Conservation (phyloP, 208 protist species). For the Porcisia hertigi region DNA sequence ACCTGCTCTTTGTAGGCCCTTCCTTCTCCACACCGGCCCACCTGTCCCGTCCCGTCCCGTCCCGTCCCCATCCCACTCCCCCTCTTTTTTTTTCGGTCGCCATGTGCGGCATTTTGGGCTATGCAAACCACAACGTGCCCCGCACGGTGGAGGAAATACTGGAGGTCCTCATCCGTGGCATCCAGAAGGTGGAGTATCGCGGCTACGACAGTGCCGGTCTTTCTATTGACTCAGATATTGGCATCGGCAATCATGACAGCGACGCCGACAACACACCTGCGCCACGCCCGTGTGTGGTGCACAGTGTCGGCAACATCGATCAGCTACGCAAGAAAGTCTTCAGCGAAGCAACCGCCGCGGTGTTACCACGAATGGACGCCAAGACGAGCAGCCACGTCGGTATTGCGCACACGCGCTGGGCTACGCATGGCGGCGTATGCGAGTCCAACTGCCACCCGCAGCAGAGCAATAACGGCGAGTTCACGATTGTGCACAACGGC, state of each 20-base stretch:
- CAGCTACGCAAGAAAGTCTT: constrained; percentile 57
- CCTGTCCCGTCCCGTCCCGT: no score
- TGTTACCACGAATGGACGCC: constrained; percentile 44
- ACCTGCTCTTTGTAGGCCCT: no score
- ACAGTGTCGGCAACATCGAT: constrained; percentile 84
- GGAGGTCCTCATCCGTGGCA: constrained; percentile 72
- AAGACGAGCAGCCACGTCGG: constrained; percentile 54
- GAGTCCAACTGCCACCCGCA: constrained; percentile 95
- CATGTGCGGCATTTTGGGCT: constrained; percentile 92
- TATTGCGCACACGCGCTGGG: constrained; percentile 98
- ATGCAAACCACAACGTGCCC: constrained; percentile 50
- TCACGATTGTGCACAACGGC: constrained; percentile 95
- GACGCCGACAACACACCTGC: constrained; percentile 1
- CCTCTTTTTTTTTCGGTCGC: not conserved
- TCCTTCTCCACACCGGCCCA: no score
- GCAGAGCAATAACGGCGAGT: constrained; percentile 65
- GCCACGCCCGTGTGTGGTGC: constrained; percentile 49
- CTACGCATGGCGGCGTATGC: constrained; percentile 94
- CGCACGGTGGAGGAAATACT: constrained; percentile 60
- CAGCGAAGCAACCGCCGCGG: constrained; percentile 16
- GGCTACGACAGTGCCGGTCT: constrained; percentile 96
- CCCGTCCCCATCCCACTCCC: no score
- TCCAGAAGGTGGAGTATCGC: constrained; percentile 94
- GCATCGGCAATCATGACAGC: not conserved
- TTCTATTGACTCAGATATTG: constrained; percentile 48